Base-by-base conservation (phyloP, 2,329 filamentous ascomycete genomes). In the Colletotrichum sp. region DNA sequence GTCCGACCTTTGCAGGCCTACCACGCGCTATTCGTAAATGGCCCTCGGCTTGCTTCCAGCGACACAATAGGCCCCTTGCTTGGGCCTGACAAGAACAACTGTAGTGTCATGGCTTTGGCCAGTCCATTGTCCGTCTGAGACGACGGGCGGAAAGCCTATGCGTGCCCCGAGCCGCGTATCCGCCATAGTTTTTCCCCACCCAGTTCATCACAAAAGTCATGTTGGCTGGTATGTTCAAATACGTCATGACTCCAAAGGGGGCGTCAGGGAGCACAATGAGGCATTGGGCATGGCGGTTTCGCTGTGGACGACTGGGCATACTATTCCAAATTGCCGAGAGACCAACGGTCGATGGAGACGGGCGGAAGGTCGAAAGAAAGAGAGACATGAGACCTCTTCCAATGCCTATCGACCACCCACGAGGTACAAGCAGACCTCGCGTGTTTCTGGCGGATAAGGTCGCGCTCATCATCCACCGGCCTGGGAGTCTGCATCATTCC, bases 211-310 rank as follows among this genome's bases (percentile, higher is more conserved):
- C 22, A 65, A 48, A 28, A 48, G 36, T 39, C 8, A 11, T 48
- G 39, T 13, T 19, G 39, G 27, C 69, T 59, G 63, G 63, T 19
- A 68, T 64, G 39, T 32, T 72, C 39, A 16, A 39, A 32, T n/a
- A 75, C 69, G 73, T 72, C 69, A 75, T 75, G 73, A 72, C 73
- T 75, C 11, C 39, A 11, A 67, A 48, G 63, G 61, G 61, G 27
- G 64, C 36, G 34, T 57, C 34, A 44, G n/a, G 28, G 27, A 44
- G 25, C 30, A 30, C 16, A 55, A 55, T 39, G 28, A 44, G 30
- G 34, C 72, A 71, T 28, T 39, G 27, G 15, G 16, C 3, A 4
- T 30, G 27, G 34, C 27, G 39, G 44, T 15, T 72, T 30, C 25
- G 25, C 19, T 32, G 48, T 52, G 48, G 34, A 13, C 36, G 27